Evolutionary conservation across 116 monocot species (phyloP), one percentile per base, ranked within the genome.

Genomic region (Iris pallida): DNA sequence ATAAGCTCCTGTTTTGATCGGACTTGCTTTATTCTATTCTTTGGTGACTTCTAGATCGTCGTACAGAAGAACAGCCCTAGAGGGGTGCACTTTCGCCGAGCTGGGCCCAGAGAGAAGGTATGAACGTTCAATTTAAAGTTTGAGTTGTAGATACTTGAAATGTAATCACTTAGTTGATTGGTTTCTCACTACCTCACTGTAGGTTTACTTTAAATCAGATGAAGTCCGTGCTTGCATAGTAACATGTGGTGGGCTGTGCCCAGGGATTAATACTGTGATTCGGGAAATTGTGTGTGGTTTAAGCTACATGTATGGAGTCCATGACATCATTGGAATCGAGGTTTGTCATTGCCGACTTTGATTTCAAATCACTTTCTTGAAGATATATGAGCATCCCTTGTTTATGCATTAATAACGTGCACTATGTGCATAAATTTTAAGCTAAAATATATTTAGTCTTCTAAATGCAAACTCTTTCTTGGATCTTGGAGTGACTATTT

Each of bases 181-280:
- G 63, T 42, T 46, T 14, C 13, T 66, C 46, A 8, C 52, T 15
- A 57, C 47, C 18, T 45, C 30, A 56, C 4, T 12, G 20, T 67
- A 85, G 85, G 80, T 85, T 20, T 85, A 80, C 49, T 85, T 85
- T 68, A 67, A 73, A 13, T 68, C 85, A 18, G 80, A 77, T 55
- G 85, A 85, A 43, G 85, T 85, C 42, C 69, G 57, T 57, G 77
- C 85, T 30, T 85, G 85, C 74, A 85, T 85, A 61, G 85, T 85
- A 42, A 85, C 85, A 52, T 85, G 85, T 55, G 85, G 85, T 44
- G 85, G 80, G 20, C 85, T 85, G 58, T 85, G 85, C 53, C 85
- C 85, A 49, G 85, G 85, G 47, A 73, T 85, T 11, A 85, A 85
- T 65, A 85, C 85, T 8, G 85, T 85, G 46, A 80, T 85, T 62